phyloP scores from a whole-genome alignment of 1,139 yeast genomes.

The Yamadazyma atmosphaerica region DNA sequence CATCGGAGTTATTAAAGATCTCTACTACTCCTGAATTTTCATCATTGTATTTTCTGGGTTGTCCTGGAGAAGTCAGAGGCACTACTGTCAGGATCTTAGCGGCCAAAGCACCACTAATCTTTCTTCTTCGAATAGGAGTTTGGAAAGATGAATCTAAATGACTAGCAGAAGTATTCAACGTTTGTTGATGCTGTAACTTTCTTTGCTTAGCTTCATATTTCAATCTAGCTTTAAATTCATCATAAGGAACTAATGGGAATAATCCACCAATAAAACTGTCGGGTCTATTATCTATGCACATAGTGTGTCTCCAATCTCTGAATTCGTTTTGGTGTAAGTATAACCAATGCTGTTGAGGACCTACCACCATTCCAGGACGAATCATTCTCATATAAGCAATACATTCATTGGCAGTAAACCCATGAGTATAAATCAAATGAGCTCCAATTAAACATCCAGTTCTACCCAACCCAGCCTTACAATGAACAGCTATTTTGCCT shows the following conservation, averaged over 20 bases:
- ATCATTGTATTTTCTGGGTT: slow-evolving; percentile 75
- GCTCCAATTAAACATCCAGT: slow-evolving; percentile 98
- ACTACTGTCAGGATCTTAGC: slow-evolving; percentile 73
- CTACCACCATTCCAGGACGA: slow-evolving; percentile 99
- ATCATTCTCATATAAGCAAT: slow-evolving; percentile 95
- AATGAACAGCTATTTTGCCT: slow-evolving; percentile 95
- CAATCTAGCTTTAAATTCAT: slow-evolving; percentile 50
- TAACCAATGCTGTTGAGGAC: slow-evolving; percentile 98
- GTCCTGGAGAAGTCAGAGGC: slow-evolving; percentile 94
- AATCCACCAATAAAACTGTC: slow-evolving; percentile 77
- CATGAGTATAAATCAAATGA: slow-evolving; percentile 91
- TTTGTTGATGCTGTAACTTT: slow-evolving; percentile 35
- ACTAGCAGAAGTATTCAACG: slow-evolving; percentile 28
- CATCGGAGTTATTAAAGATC: slow-evolving; percentile 40
- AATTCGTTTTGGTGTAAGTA: slow-evolving; percentile 94
- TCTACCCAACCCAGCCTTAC: slow-evolving; percentile 97
- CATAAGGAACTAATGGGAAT: slow-evolving; percentile 65
- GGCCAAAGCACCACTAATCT: slow-evolving; percentile 68
- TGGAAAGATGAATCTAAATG: slow-evolving; percentile 50
- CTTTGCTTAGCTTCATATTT: slow-evolving; percentile 47
- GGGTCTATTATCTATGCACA: slow-evolving; percentile 74
- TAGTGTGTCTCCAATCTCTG: slow-evolving; percentile 93
- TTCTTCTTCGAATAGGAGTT: slow-evolving; percentile 75
- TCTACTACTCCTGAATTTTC: slow-evolving; percentile 24
- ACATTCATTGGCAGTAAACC: slow-evolving; percentile 95